Evolutionary conservation across 768 basidiomycete genomes (phyloP), one percentile per base, ranked within the genome.

Genomic region (Suillus weaverae): DNA sequence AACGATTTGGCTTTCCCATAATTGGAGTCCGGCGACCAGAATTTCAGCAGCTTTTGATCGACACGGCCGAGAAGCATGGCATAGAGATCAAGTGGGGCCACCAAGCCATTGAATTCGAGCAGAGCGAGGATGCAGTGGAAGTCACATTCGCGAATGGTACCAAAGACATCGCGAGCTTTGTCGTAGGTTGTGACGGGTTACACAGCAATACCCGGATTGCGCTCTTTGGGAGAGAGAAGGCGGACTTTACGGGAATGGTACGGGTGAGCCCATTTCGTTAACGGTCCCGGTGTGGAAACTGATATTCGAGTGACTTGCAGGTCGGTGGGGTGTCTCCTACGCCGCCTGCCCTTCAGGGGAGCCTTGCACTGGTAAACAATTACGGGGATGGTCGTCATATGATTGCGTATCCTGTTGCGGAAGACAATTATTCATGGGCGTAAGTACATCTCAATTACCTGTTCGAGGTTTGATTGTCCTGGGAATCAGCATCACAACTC

Each of bases 131-230:
- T 39, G 66, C 63, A 18, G 81, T 79, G 0, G 64, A 65, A 5
- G 80, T 79, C 10, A 67, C 50, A 6, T 79, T 82, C 64, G 72
- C 69, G 43, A 78, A 79, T 56, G 82, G 80, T 10, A 65, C 66
- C 22, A 70, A 62, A 50, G 80, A 77, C 50, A 74, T 67, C 0
- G 81, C 76, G 7, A 76, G 74, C 63, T 76, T 83, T 60, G 74
- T 81, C 7, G 73, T 82, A 11, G 82, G 81, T 18, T 81, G 80
- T 67, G 82, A 83, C 62, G 81, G 82, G 10, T 70, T 83, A 63
- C 81, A 82, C 64, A 79, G 79, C 67, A 74, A 70, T 60, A 80
- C 81, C 7, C 73, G 81, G 2, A 67, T 65, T 22, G 66, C 72
- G 14, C 69, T 82, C n/a, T 81, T 81, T 61, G 81, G 81, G 2